phyloP scores from a whole-genome alignment of 2,329 filamentous ascomycete genomes.

The Fusarium foetens region DNA sequence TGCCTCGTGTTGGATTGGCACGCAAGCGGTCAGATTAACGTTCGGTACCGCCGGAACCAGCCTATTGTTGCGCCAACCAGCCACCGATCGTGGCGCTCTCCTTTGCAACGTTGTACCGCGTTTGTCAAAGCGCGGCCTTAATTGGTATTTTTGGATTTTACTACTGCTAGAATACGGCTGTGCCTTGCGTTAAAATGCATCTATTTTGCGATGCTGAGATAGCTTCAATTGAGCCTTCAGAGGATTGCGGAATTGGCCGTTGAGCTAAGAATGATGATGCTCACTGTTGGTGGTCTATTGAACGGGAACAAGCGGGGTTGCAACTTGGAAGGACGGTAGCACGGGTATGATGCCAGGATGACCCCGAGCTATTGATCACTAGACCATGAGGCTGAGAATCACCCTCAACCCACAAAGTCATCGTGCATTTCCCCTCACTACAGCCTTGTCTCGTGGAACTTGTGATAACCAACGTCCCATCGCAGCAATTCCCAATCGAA shows the following conservation, averaged over 20 bases:
- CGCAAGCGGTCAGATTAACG: slow-evolving; percentile 4
- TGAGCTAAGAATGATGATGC: not conserved
- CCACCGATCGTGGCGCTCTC: slow-evolving; percentile 1
- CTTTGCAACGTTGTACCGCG: not conserved
- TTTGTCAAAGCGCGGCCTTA: not conserved
- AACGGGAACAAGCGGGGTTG: not conserved
- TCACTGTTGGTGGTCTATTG: not conserved
- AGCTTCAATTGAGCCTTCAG: not conserved
- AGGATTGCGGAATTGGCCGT: not conserved
- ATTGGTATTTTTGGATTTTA: slow-evolving; percentile 1
- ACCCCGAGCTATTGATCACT: not conserved
- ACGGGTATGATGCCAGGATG: not conserved
- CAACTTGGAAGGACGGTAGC: not conserved
- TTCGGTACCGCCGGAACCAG: not conserved
- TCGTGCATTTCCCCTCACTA: slow-evolving; percentile 3
- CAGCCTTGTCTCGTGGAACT: slow-evolving; percentile 3
- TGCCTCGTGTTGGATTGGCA: not conserved
- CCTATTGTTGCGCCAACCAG: not conserved
- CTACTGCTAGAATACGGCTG: not conserved
- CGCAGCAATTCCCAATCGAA: not conserved
- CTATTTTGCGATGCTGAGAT: not conserved
- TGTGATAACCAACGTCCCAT: not conserved
- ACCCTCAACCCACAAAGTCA: not conserved
- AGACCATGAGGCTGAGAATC: slow-evolving; percentile 17
- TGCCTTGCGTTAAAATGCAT: not conserved